A percentile compares a stretch with the other conserved stretches of the same genome.
These are phyloP conservation scores for Eimeria praecox DNA, from an alignment of 169 alveolate species.

Conservation along the genomic window DNA sequence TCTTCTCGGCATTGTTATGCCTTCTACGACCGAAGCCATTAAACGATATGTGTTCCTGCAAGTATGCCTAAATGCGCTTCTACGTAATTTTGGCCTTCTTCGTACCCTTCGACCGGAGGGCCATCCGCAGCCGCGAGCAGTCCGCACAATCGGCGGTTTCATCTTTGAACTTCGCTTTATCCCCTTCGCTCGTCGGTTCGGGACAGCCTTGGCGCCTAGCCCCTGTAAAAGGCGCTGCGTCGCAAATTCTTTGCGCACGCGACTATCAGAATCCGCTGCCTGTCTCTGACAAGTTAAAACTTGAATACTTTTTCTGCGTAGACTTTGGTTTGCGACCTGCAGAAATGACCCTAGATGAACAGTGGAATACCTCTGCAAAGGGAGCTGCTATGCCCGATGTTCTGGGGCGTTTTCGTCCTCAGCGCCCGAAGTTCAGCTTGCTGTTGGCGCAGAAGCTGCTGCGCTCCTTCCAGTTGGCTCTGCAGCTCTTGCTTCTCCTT, in stretches of 20 bases:
- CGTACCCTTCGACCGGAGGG: constrained; percentile 41
- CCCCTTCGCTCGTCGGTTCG: neutral
- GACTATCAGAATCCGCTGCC: neutral
- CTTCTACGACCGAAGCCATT: neutral
- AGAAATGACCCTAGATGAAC: neutral
- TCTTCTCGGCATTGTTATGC: neutral
- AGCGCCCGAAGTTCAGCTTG: constrained; percentile 1
- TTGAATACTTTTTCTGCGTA: neutral
- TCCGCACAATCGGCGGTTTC: neutral
- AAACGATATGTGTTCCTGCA: neutral
- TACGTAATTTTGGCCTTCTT: neutral
- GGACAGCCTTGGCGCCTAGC: neutral
- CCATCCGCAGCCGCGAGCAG: constrained; percentile 34
- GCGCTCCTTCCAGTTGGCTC: constrained; percentile 52
- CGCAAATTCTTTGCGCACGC: neutral
- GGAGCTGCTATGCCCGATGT: neutral
- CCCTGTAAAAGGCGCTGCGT: constrained; percentile 3
- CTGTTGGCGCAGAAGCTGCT: constrained; percentile 49
- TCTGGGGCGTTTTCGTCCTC: constrained; percentile 1
- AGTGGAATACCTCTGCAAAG: constrained; percentile 30
- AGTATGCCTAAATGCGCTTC: neutral
- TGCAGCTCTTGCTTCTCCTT: constrained; percentile 35
- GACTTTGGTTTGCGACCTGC: neutral
- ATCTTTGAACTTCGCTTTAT: neutral
- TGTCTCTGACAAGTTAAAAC: neutral